phyloP scores from a whole-genome alignment of 495 filamentous ascomycete species.

The Aspergillus haitiensis region DNA sequence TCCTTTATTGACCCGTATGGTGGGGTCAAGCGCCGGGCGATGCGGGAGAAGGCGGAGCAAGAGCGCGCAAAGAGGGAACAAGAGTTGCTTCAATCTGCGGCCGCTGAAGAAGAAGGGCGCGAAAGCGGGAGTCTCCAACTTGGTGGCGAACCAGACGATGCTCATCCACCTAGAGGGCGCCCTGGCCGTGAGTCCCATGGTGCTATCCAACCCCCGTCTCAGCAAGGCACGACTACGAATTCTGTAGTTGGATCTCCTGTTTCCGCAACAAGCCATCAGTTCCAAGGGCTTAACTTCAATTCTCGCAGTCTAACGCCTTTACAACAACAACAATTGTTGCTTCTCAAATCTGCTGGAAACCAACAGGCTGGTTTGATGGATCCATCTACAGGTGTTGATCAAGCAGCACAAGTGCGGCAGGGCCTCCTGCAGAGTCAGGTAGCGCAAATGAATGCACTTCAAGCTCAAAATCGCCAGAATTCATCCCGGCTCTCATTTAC shows the following conservation, averaged over 20 bases:
- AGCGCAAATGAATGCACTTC: constrained; percentile 52
- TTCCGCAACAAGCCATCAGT: constrained; percentile 53
- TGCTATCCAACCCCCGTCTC: constrained; percentile 72
- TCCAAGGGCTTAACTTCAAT: constrained; percentile 56
- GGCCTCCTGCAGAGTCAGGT: constrained; percentile 61
- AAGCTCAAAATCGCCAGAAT: constrained; percentile 80
- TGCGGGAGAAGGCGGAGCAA: constrained; percentile 64
- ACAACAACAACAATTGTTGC: constrained; percentile 71
- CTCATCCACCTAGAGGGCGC: constrained; percentile 51
- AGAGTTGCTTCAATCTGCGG: constrained; percentile 51
- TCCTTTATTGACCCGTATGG: constrained; percentile 79
- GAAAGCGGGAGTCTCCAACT: constrained; percentile 86
- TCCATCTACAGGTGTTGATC: constrained; percentile 45
- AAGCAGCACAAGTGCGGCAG: constrained; percentile 43
- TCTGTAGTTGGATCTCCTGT: constrained; percentile 47
- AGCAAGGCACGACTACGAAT: constrained; percentile 55
- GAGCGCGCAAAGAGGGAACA: constrained; percentile 64
- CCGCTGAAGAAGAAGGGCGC: constrained; percentile 56
- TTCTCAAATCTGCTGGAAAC: constrained; percentile 60
- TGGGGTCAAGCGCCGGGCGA: constrained; percentile 69
- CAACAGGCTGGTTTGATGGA: constrained; percentile 56
- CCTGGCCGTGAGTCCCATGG: constrained; percentile 51
- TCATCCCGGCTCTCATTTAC: constrained; percentile 90
- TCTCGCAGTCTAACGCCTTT: constrained; percentile 74
- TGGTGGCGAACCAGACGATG: constrained; percentile 85